Base-by-base conservation (phyloP, 768 basidiomycete species). In the Royoungia palumana region DNA sequence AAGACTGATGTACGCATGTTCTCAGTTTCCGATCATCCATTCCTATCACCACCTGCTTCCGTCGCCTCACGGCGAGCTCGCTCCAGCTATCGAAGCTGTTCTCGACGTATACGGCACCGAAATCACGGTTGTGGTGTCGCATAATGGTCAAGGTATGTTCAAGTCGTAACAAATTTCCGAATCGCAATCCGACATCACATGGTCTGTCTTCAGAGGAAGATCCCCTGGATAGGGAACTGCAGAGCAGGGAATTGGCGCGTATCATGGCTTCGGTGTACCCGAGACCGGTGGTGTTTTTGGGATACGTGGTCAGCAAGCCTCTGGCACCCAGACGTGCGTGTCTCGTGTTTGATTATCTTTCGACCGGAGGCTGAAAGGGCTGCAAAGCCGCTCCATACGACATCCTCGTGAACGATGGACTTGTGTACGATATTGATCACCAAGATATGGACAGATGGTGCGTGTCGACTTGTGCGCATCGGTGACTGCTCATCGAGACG, bases 1-100 rank as follows among this genome's bases (percentile, higher is more conserved):
- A 45, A 55, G 36, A 37, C n/a, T 47, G 35, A 50, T n/a, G 14
- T n/a, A n/a, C 14, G 22, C 13, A 14, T 28, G 2, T 4, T 35
- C 38, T 5, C 52, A 92, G 82, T 95, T 90, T 70, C 92, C 93
- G 0, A 94, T 95, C 62, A 75, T 94, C 57, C 83, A 83, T 56
- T 87, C 90, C 2, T 83, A 80, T 13, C 93, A 94, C 60, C 89
- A 94, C 60, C 75, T 94, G 1, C 76, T 94, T 35, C 92, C 93
- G 0, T 94, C 91, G 1, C 93, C 93, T 17, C 65, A 78, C 47
- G 88, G 89, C 8, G 92, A 94, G 64, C 81, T 94, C 21, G 91
- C 90, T 3, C 91, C 91, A 0, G 91, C 91, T 2, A 94, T 94
- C 27, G 87, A 91, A 65, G 91, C 91, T 4, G 76, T 88, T 3